These are phyloP conservation scores for Pythium dissotocum DNA, from an alignment of 352 stramenopile species.

Conservation along the genomic window DNA sequence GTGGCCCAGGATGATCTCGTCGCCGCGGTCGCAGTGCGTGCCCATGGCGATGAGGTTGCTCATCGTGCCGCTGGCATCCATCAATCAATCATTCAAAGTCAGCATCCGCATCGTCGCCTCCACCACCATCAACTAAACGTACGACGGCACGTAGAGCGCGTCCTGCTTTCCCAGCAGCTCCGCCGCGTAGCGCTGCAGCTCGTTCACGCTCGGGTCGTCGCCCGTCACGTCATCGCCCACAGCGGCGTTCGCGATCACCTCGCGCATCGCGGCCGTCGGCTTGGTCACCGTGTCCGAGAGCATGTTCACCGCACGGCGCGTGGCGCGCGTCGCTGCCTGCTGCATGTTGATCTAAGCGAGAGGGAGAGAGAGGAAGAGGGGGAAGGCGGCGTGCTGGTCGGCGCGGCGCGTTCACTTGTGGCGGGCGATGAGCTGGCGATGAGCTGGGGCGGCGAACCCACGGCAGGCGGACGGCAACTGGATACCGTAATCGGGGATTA, in stretches of 20 bases:
- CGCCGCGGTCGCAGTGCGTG: conserved; percentile 90
- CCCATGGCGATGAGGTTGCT: conserved; percentile 96
- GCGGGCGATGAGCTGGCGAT: not conserved
- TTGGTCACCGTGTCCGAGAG: conserved; percentile 97
- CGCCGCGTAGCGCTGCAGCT: conserved; percentile 91
- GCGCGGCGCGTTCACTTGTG: not conserved
- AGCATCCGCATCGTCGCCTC: not conserved
- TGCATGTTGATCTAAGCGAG: not conserved
- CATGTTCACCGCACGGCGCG: conserved; percentile 84
- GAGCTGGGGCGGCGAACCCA: not conserved
- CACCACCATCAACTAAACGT: conserved; percentile 21
- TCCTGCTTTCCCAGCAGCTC: conserved; percentile 93
- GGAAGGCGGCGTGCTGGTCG: not conserved
- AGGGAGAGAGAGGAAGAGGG: not conserved
- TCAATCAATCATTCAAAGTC: not conserved
- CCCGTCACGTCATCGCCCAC: conserved; percentile 81
- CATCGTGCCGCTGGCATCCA: conserved; percentile 91
- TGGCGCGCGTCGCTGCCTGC: conserved; percentile 14
- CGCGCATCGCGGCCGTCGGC: conserved; percentile 92
- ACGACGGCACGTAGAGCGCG: conserved; percentile 95
- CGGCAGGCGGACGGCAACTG: not conserved
- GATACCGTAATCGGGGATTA: not conserved
- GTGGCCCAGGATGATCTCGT: conserved; percentile 95
- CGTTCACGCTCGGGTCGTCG: conserved; percentile 93
- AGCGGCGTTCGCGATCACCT: conserved; percentile 77